Percentiles rank a stretch among this genome's conserved stretches.
phyloP scores from a whole-genome alignment of 768 basidiomycete species.

The Boletus patriciae region DNA sequence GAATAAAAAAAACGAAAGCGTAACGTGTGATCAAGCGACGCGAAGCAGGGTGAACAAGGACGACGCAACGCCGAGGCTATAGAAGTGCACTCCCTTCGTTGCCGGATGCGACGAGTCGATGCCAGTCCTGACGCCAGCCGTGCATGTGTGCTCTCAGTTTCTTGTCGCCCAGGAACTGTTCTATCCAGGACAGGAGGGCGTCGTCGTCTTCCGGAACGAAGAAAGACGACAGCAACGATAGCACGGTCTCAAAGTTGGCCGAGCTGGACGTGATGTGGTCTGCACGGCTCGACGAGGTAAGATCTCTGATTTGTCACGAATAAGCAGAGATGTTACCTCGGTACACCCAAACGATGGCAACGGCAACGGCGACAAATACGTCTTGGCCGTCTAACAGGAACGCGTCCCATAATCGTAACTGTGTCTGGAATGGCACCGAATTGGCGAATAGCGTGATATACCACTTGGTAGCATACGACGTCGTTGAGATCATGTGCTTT shows the following conservation, averaged over 20 bases:
- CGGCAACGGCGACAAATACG: slow-evolving; percentile 77
- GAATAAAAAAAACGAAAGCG: slow-evolving; percentile 20
- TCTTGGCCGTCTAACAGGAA: slow-evolving; percentile 91
- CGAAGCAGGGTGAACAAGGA: neutral
- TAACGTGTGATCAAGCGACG: slow-evolving; percentile 1
- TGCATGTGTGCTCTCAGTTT: slow-evolving; percentile 70
- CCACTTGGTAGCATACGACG: slow-evolving; percentile 98
- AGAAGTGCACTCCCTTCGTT: slow-evolving; percentile 61
- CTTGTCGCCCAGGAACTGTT: slow-evolving; percentile 54
- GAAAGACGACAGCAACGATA: slow-evolving; percentile 90
- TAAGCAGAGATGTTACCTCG: slow-evolving; percentile 53
- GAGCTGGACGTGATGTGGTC: slow-evolving; percentile 79
- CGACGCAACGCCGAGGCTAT: slow-evolving; percentile 30
- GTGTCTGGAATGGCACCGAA: slow-evolving; percentile 92
- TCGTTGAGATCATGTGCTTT: slow-evolving; percentile 88
- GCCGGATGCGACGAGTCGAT: slow-evolving; percentile 60
- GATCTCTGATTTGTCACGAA: neutral
- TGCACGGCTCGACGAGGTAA: slow-evolving; percentile 31
- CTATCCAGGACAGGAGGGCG: slow-evolving; percentile 77
- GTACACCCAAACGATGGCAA: slow-evolving; percentile 91
- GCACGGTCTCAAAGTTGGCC: slow-evolving; percentile 88
- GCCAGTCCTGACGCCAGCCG: slow-evolving; percentile 83
- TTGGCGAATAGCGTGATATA: slow-evolving; percentile 98
- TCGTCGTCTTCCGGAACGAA: slow-evolving; percentile 94
- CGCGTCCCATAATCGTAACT: slow-evolving; percentile 92